Evolutionary conservation across 1,284 basidiomycete species (phyloP), one percentile per base, ranked within the genome.

Genomic region (Fomes fomentarius): DNA sequence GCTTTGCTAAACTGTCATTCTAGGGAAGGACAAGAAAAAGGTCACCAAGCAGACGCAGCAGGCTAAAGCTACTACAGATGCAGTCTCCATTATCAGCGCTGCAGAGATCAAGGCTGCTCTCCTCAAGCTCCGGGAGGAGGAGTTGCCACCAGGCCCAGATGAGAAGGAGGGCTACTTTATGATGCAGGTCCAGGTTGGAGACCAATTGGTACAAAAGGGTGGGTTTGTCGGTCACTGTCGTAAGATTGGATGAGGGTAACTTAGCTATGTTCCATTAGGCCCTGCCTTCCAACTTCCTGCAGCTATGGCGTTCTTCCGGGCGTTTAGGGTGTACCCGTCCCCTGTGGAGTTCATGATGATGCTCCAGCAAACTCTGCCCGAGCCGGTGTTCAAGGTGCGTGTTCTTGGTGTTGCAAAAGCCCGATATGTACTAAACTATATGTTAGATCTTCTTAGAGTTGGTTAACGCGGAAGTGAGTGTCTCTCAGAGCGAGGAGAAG

Each of bases 21-120:
- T 71, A 97, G 94, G 87, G 69, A 94, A 91, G 74, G 89, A 96
- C 69, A 92, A 94, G 74, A 95, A 95, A 76, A 91, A 91, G 74
- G 82, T 88, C 34, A 81, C 91, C 63, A 93, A 93, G 77, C 84
- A 85, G 63, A 78, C 85, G 22, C 43, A 61, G 46, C 55, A 61
- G 35, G 83, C 85, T 19, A 81, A 91, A 67, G 79, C 80, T n/a
- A 78, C 81, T 66, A 76, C 78, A 33, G 66, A 69, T 53, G 68
- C 71, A 2, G 66, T 66, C 1, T 54, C 66, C n/a, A 70, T 62
- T 0, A 64, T 82, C 45, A 72, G 78, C 40, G 67, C 80, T 21
- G 82, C 79, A 15, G 80, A 84, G 35, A 73, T 93, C 44, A 76
- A 75, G 53, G 78, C 77, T 25, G 87, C 85, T 7, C 71, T 93